Base-by-base conservation (phyloP, 352 stramenopile species). In the Phytophthora litchii region DNA sequence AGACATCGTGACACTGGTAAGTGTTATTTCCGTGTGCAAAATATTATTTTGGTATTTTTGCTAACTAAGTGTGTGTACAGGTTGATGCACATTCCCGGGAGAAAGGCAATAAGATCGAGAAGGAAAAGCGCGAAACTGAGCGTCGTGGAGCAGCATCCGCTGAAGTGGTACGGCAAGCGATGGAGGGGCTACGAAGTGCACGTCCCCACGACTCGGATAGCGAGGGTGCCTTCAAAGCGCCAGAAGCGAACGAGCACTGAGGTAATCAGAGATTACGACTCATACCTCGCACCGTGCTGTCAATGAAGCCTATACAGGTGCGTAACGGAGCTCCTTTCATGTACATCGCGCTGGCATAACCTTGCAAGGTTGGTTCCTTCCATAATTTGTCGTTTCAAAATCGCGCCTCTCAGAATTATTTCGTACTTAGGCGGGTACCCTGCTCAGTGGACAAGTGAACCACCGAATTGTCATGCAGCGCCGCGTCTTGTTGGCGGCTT, bases 381-480 rank as follows among this genome's bases (percentile, higher is more conserved):
- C n/a, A 27, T 27, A 27, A 27, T 27, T 27, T 27, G 23, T n/a
- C n/a, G n/a, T n/a, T n/a, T n/a, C n/a, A n/a, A n/a, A n/a, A n/a
- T n/a, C n/a, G n/a, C n/a, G n/a, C n/a, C n/a, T n/a, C n/a, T n/a
- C n/a, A n/a, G n/a, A n/a, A n/a, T n/a, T n/a, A n/a, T n/a, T n/a
- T n/a, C n/a, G n/a, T n/a, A n/a, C n/a, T n/a, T n/a, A n/a, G n/a
- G n/a, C n/a, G n/a, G n/a, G n/a, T n/a, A n/a, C n/a, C n/a, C n/a
- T n/a, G n/a, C 23, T 27, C 23, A 27, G 23, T 27, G 5, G 23
- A 5, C 23, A 27, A 5, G 3, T 27, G 42, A 58, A 65, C 46
- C 56, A 70, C 57, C 55, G 29, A 65, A 68, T 46, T 59, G 12
- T 11, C 25, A 45, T 67, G 32, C 54, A 60, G 38, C 60, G 49